Evolutionary conservation across 2,329 filamentous ascomycete genomes (phyloP), one percentile per base, ranked within the genome.

Genomic region (Ceratocystiopsis sp.): DNA sequence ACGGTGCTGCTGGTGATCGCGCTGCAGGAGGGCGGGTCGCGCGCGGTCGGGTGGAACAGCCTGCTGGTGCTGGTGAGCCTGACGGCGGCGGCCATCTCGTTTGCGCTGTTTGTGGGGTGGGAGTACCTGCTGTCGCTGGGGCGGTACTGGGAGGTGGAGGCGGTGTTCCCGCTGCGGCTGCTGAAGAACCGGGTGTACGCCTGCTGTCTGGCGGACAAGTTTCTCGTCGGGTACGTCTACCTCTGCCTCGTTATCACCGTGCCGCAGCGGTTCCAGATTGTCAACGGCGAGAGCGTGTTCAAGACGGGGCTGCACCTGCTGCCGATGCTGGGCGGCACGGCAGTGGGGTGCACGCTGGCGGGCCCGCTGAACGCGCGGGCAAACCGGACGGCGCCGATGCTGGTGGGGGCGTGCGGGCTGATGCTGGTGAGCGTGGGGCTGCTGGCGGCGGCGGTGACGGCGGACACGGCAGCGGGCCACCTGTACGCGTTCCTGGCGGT

Each of bases 241-340:
- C 67, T 78, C 18, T 61, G 69, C 5, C 61, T 75, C n/a, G 66
- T 72, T 13, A 67, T 77, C 44, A 64, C 68, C 32, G 63, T 79
- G 5, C 74, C 75, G 1, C 70, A 78, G 49, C 61, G 72, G 8
- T 73, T 76, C 41, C 73, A 78, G 47, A 68, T 78, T 35, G 66
- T 76, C 42, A 69, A 75, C 48, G 60, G 59, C 7, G 64, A 75
- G 40, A 64, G 57, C 32, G 63, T 69, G 0, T 60, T 77, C 19
- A 63, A 64, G 51, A 71, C 73, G 0, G 73, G 74, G 5, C 54
- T 77, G 4, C 68, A 74, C 38, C 61, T 78, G 7, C 59, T 78
- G 14, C 74, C 75, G 0, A 63, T 78, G 59, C 64, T 78, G 1
- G 69, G 67, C 2, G 59, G 69, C 2, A 73, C 69, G 34, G 71